Evolutionary conservation across 768 basidiomycete genomes (phyloP).

Genomic region (Gloeophyllum trabeum): DNA sequence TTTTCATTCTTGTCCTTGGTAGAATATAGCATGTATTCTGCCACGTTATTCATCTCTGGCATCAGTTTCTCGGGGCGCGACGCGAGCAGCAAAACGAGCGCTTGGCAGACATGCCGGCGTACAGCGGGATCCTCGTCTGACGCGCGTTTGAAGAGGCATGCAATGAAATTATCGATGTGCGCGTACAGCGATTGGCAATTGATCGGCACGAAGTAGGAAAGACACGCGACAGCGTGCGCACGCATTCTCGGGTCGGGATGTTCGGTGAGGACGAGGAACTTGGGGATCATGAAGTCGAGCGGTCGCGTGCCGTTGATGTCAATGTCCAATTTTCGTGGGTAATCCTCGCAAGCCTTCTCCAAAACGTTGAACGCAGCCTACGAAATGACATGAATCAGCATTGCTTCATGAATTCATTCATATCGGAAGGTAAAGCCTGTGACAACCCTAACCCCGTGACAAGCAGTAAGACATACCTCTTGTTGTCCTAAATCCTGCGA

Average conservation of each 20-base stretch:
- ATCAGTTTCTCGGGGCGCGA: constrained; percentile 93
- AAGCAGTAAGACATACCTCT: constrained; percentile 52
- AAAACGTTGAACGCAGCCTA: constrained; percentile 91
- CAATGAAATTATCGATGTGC: constrained; percentile 90
- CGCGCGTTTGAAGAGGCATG: constrained; percentile 88
- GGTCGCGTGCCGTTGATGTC: constrained; percentile 89
- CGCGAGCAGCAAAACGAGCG: constrained; percentile 85
- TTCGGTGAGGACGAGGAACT: constrained; percentile 82
- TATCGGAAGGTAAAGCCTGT: not conserved
- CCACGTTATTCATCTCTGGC: constrained; percentile 91
- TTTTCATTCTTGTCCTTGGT: constrained; percentile 96
- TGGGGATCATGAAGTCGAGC: constrained; percentile 93
- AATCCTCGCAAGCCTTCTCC: constrained; percentile 95
- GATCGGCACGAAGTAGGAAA: constrained; percentile 88
- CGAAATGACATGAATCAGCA: constrained; percentile 10
- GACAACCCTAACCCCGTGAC: not conserved
- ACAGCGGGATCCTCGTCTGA: constrained; percentile 91
- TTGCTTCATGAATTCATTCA: not conserved
- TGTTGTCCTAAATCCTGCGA: constrained; percentile 64
- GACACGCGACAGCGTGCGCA: constrained; percentile 84
- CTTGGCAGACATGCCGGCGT: constrained; percentile 91
- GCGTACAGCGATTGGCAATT: constrained; percentile 78
- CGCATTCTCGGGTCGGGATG: constrained; percentile 86
- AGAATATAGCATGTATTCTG: constrained; percentile 97
- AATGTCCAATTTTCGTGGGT: constrained; percentile 89